phyloP scores from a whole-genome alignment of 495 filamentous ascomycete species.

The Penicillium fimorum region DNA sequence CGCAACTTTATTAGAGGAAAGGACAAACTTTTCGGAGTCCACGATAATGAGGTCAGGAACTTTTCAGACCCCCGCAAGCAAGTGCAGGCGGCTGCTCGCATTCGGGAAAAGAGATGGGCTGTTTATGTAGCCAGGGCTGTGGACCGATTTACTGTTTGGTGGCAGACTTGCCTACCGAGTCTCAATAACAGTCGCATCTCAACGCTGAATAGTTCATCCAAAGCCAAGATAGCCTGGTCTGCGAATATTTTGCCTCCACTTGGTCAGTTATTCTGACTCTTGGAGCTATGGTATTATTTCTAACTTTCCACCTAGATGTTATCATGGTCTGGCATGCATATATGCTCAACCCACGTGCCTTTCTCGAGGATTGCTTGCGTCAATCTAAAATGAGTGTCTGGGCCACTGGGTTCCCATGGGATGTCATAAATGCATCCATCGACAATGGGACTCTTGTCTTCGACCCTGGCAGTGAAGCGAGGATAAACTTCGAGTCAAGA shows the following conservation, averaged over 20 bases:
- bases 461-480: constrained; percentile 46
- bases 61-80: constrained; percentile 2
- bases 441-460: constrained; percentile 55
- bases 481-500: constrained; percentile 43
- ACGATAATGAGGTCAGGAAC: background rate
- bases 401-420: constrained; percentile 70
- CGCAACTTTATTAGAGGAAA: background rate
- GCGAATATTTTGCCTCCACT: constrained; percentile 30
- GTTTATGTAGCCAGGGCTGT: constrained; percentile 72
- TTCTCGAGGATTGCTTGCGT: constrained; percentile 75
- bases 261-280: constrained; percentile 20
- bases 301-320: constrained; percentile 53
- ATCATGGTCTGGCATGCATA: constrained; percentile 90
- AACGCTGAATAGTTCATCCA: background rate
- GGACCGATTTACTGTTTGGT: constrained; percentile 74
- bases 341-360: constrained; percentile 77
- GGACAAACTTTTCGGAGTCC: background rate
- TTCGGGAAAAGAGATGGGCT: constrained; percentile 79
- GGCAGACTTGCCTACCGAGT: constrained; percentile 37
- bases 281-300: constrained; percentile 7
- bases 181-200: constrained; percentile 10
- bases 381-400: constrained; percentile 59
- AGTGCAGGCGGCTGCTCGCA: constrained; percentile 31
- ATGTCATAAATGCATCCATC: constrained; percentile 43
- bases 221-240: constrained; percentile 23